phyloP scores from a whole-genome alignment of 2,329 filamentous ascomycete species.

The Blastomyces parvus region DNA sequence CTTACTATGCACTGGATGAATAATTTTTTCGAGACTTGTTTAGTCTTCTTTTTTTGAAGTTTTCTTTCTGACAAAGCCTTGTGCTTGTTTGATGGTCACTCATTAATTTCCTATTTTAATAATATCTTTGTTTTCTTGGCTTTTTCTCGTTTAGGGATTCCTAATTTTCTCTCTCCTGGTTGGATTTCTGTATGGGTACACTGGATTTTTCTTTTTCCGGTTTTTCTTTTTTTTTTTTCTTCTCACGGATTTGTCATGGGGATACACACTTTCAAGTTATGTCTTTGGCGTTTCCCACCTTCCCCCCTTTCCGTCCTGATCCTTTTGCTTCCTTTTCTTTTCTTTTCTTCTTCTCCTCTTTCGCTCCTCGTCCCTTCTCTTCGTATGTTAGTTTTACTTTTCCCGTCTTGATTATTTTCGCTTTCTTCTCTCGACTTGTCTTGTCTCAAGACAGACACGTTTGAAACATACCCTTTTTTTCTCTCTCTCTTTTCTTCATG shows the following conservation, averaged over 20 bases:
- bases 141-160: neutral
- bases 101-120: conserved; percentile 1
- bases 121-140: neutral
- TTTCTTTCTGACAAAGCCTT: neutral
- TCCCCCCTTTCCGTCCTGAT: neutral
- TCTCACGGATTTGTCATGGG: conserved; percentile 2
- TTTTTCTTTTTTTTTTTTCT: neutral
- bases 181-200: neutral
- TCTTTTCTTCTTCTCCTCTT: conserved; percentile 2
- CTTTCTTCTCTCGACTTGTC: neutral
- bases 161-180: neutral
- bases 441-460: neutral
- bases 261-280: neutral
- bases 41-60: neutral
- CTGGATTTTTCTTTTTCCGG: neutral
- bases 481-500: neutral
- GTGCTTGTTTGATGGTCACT: conserved; percentile 3
- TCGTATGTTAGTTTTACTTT: neutral
- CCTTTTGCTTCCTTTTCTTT: neutral
- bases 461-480: neutral
- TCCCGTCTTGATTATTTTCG: neutral
- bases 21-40: neutral
- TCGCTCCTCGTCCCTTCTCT: neutral
- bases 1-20: neutral
- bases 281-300: neutral